Evolutionary conservation across 192 early-diverging fungal species (phyloP).

Genomic region (Geranomyces michiganensis): DNA sequence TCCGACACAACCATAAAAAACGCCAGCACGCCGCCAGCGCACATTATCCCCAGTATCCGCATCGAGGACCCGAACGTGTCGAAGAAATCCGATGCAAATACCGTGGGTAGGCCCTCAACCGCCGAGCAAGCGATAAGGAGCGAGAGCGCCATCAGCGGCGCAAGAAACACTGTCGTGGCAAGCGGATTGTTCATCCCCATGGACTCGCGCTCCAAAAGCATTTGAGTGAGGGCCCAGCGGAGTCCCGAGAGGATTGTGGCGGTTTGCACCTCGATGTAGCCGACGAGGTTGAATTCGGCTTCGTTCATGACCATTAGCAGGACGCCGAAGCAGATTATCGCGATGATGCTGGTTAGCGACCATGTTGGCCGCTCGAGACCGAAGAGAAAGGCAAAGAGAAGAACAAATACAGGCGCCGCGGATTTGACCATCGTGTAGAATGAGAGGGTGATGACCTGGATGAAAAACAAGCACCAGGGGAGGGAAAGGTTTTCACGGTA

Average conservation of each 20-base stretch:
- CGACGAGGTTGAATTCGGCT: constrained; percentile 74
- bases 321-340: constrained; percentile 79
- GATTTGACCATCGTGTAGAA: constrained; percentile 83
- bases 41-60: constrained; percentile 59
- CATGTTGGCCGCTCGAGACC: constrained; percentile 76
- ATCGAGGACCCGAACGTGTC: constrained; percentile 32
- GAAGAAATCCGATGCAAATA: constrained; percentile 55
- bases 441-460: constrained; percentile 79
- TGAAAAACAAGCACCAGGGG: background rate
- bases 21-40: constrained; percentile 81
- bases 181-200: constrained; percentile 88
- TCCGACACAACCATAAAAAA: constrained; percentile 88
- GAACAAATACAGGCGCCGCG: constrained; percentile 60
- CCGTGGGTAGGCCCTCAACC: constrained; percentile 62
- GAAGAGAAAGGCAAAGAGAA: constrained; percentile 91
- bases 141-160: constrained; percentile 74
- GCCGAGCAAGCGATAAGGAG: constrained; percentile 66
- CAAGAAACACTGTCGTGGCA: constrained; percentile 80
- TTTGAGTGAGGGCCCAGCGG: constrained; percentile 88
- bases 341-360: constrained; percentile 71
- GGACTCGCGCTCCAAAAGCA: constrained; percentile 71
- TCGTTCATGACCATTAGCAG: constrained; percentile 87
- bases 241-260: constrained; percentile 85
- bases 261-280: constrained; percentile 76
- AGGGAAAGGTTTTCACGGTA: background rate